Base-by-base conservation (phyloP, 352 stramenopile genomes). In the Stephanocyclus meneghinianus region DNA sequence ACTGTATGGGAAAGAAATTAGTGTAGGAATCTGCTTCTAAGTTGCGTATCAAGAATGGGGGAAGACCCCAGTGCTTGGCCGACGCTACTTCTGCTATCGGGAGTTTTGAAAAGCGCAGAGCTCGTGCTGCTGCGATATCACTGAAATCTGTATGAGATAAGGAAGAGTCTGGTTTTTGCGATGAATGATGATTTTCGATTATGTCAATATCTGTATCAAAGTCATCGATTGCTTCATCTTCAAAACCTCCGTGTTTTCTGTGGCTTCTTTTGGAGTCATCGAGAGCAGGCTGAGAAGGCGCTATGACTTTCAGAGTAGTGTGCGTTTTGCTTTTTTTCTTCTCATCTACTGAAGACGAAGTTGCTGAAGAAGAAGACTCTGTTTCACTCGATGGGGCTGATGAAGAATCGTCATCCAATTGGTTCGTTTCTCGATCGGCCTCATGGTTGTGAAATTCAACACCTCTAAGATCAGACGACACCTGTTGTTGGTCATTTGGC, bases 1-100 rank as follows among this genome's bases (percentile, higher is more conserved):
- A 93, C 78, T 99, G 96, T 45, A 99, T 97, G 5, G 95, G 94
- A 78, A 98, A 99, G 81, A 99, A 98, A 16, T 80, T 77, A 15
- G 81, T 64, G 69, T 90, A 89, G 5, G 80, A 86, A 73, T 91
- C 84, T n/a, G 60, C 59, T 76, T 85, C 42, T 18, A 93, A 74
- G 57, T 93, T 93, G 7, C 74, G 2, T 6, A 91, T 44, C 44
- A 93, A 78, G 82, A 93, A 93, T 10, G 80, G 68, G 53, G 87
- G 83, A 26, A 93, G 71, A 48, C 83, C 80, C 85, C 85, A 93
- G 48, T 73, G 70, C 56, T 76, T 76, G 60, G 68, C 47, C 15
- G 74, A 76, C 26, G 84, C 86, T 29, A 87, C 85, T 60, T 91
- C 71, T 10, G 74, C 55, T n/a, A 92, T 84, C 0, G 87, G 87